Evolutionary conservation across 257 asterid species (phyloP), one percentile per base, ranked within the genome.

Genomic region (Ehretia macrophylla): DNA sequence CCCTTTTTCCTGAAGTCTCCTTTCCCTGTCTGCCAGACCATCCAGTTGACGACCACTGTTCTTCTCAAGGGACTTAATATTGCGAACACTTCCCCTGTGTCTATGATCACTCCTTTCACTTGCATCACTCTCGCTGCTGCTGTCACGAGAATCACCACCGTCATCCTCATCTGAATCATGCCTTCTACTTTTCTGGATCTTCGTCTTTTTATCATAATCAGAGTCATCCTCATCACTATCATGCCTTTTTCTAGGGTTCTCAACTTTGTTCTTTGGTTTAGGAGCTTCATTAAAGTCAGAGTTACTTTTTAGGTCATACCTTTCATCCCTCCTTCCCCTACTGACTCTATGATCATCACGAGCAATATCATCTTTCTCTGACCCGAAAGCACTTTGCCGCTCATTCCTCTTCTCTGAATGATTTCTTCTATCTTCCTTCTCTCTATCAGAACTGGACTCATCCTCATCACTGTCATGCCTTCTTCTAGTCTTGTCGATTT

Each of bases 11-110:
- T 57, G 68, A 71, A 27, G 48, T 48, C 13, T 6, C n/a, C 53
- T 60, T 63, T 74, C 71, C 56, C 77, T 81, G 59, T 46, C 76
- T 64, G 67, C 72, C 32, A 67, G 66, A 63, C 58, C 64, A 18
- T 72, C 75, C 59, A 65, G 69, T 48, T 55, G 65, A 57, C 37
- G 55, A 54, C 60, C 54, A 45, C 62, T 65, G 22, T 71, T 68
- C 74, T 53, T 74, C 65, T 62, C 62, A 5, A 12, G 10, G 53
- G 79, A 39, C 63, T 70, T 69, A 5, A 23, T 59, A 55, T 52
- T 57, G 19, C 38, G 51, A 52, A 63, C 79, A 39, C 40, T 63
- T n/a, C 9, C 45, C 55, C 51, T 59, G 23, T 14, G 75, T 50
- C 69, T 59, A 56, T 14, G 32, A 27, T 62, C 49, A 27, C 50